Conservation (phyloP, 1,139 yeast species). For the Yueomyces sp. region DNA sequence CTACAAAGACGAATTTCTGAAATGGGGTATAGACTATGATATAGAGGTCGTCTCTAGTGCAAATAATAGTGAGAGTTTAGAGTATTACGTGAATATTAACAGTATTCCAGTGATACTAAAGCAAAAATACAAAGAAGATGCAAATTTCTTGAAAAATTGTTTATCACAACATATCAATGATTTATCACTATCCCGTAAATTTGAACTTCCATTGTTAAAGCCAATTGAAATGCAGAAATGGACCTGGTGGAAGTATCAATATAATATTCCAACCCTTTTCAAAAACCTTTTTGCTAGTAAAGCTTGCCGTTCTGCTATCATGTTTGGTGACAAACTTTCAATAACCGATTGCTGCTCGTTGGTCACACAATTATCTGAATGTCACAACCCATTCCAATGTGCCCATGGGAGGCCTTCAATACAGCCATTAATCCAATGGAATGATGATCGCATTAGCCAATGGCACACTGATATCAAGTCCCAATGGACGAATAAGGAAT, state of each 20-base stretch:
- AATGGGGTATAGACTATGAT: conserved; percentile 35
- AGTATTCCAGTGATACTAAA: conserved; percentile 28
- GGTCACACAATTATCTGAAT: conserved; percentile 31
- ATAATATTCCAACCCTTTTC: conserved; percentile 36
- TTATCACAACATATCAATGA: conserved; percentile 34
- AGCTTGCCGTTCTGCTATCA: conserved; percentile 63
- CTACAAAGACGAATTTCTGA: conserved; percentile 24
- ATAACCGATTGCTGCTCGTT: conserved; percentile 33
- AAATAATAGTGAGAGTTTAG: conserved; percentile 1
- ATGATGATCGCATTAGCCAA: not conserved
- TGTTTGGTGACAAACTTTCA: conserved; percentile 52
- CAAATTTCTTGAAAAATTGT: conserved; percentile 24
- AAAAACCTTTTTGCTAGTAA: conserved; percentile 41
- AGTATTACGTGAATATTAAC: not conserved
- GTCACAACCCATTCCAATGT: conserved; percentile 61
- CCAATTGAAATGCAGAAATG: not conserved
- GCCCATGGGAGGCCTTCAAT: conserved; percentile 78
- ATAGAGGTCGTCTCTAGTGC: too few relatives aligned
- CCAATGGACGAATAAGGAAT: too few relatives aligned
- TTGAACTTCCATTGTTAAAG: conserved; percentile 1
- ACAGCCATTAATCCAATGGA: conserved; percentile 1
- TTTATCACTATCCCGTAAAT: conserved; percentile 21
- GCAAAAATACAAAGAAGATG: conserved; percentile 22
- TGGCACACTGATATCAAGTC: too few relatives aligned
- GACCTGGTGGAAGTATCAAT: conserved; percentile 25